Percentiles rank a stretch among this genome's conserved stretches.
These are phyloP conservation scores for Penicillium daleae DNA, from an alignment of 495 filamentous ascomycete genomes.

Conservation along the genomic window DNA sequence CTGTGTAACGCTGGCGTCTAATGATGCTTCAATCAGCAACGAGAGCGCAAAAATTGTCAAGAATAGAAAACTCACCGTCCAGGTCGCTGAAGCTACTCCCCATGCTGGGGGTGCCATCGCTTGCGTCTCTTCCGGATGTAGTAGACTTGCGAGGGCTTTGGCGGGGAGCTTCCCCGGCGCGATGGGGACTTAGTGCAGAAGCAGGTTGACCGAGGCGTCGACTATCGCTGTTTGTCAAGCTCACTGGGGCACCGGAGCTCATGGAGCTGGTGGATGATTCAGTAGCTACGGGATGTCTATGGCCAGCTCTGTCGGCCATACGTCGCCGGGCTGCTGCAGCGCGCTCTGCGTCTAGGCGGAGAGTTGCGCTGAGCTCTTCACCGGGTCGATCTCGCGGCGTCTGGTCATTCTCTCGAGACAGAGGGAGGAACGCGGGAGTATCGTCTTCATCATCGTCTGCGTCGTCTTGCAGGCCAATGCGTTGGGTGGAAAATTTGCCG, in stretches of 20 bases:
- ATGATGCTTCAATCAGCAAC: neutral
- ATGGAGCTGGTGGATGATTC: conserved; percentile 67
- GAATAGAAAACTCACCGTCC: conserved; percentile 66
- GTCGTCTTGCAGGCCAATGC: conserved; percentile 39
- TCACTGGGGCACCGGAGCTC: conserved; percentile 44
- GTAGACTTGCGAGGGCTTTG: conserved; percentile 58
- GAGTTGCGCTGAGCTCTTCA: conserved; percentile 65
- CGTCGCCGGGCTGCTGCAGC: conserved; percentile 45
- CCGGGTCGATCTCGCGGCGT: conserved; percentile 29
- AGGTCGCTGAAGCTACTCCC: conserved; percentile 97
- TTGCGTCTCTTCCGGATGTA: conserved; percentile 63
- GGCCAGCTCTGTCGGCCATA: conserved; percentile 29
- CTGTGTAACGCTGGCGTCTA: conserved; percentile 92
- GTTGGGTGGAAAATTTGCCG: conserved; percentile 45
- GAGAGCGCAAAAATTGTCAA: neutral
- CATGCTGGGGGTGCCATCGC: conserved; percentile 93
- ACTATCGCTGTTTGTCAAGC: conserved; percentile 23
- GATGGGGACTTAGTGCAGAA: conserved; percentile 54
- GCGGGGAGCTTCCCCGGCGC: conserved; percentile 59
- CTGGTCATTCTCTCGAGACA: conserved; percentile 40
- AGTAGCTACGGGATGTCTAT: conserved; percentile 52
- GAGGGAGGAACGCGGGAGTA: conserved; percentile 75
- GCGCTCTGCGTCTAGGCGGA: conserved; percentile 53
- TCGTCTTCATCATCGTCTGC: conserved; percentile 55
- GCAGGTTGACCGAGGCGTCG: conserved; percentile 24